Percentiles rank a stretch among this genome's conserved stretches.
phyloP scores from a whole-genome alignment of 2,329 filamentous ascomycete species.

The Hypoxylon sp. region DNA sequence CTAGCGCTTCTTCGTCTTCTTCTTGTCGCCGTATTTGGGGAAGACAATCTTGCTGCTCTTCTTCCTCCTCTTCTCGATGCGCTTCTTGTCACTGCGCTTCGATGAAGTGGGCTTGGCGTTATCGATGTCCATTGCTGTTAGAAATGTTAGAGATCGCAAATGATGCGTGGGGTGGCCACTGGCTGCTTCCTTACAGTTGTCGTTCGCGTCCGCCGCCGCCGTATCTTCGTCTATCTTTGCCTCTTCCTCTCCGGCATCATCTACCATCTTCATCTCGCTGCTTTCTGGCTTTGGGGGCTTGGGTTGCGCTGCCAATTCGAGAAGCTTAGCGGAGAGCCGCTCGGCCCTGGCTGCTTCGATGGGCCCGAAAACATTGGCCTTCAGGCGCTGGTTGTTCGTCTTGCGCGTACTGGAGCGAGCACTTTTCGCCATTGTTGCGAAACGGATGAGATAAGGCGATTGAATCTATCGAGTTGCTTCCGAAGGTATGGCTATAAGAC shows the following conservation, averaged over 20 bases:
- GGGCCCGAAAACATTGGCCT: constrained; percentile 86
- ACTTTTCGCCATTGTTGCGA: constrained; percentile 86
- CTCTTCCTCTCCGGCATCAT: constrained; percentile 46
- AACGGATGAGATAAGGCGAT: background rate
- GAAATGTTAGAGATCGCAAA: constrained; percentile 32
- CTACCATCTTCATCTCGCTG: constrained; percentile 65
- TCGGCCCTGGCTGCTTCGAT: constrained; percentile 83
- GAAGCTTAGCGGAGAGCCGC: constrained; percentile 86
- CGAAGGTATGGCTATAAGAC: constrained; percentile 14
- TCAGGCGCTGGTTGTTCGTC: constrained; percentile 85
- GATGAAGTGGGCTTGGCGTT: constrained; percentile 57
- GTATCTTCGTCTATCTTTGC: constrained; percentile 48
- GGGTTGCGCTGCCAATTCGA: constrained; percentile 83
- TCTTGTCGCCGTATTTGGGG: constrained; percentile 68
- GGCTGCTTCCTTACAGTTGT: constrained; percentile 50
- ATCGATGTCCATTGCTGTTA: constrained; percentile 72
- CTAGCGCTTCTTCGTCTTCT: constrained; percentile 58
- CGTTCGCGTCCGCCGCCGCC: constrained; percentile 51
- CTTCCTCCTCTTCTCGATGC: constrained; percentile 70
- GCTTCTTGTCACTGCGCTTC: constrained; percentile 62
- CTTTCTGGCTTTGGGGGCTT: constrained; percentile 69
- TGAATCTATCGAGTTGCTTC: constrained; percentile 2
- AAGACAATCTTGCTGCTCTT: constrained; percentile 73
- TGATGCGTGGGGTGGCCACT: background rate
- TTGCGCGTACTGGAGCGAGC: constrained; percentile 84